Base-by-base conservation (phyloP, 495 filamentous ascomycete species). In the Mycothermus thermophilus region DNA sequence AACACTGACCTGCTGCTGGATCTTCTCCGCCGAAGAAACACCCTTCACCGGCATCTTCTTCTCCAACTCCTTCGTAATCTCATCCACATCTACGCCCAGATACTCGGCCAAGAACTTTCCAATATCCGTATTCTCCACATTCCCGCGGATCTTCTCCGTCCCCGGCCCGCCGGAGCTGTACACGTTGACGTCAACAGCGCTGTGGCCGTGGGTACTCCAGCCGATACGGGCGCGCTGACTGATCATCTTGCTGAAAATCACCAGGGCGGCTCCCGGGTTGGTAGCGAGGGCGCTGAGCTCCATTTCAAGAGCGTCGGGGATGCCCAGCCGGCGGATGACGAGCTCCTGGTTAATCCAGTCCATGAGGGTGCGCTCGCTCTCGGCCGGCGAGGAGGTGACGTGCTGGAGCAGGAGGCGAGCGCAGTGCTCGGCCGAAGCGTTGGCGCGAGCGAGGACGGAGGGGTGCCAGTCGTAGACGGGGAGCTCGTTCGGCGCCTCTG, bases 121-220 rank as follows among this genome's bases (percentile, higher is more conserved):
- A 3, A 97, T 66, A 9, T 96, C 83, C 3, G 81, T 97, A 52
- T 97, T 97, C 64, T 97, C 90, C 39, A 88, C 76, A 52, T 95
- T 95, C 4, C 90, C 90, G 1, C 67, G 48, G 12, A 96, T 56
- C 17, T 45, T 46, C 2, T 68, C 64, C 0, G 67, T 49, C 4
- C 51, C 62, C 1, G 51, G 50, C 3, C 69, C 70, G 13, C 56
- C 55, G 0, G 77, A 80, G 38, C 79, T 75, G 52, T 93, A 95
- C 44, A 93, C 80, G 52, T 95, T 93, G 32, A 95, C 86, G 53
- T 95, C 86, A 9, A 84, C 84, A 26, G 71, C 82, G 26, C 79
- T 83, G 60, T 95, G 86, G 12, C 86, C 86, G 49, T 92, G 85
- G 0, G 83, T 93, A 20, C 66, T 75, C 92, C 92, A 97, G 9